Conservation (phyloP, 805 yeast species). For the Candida insectalens region DNA sequence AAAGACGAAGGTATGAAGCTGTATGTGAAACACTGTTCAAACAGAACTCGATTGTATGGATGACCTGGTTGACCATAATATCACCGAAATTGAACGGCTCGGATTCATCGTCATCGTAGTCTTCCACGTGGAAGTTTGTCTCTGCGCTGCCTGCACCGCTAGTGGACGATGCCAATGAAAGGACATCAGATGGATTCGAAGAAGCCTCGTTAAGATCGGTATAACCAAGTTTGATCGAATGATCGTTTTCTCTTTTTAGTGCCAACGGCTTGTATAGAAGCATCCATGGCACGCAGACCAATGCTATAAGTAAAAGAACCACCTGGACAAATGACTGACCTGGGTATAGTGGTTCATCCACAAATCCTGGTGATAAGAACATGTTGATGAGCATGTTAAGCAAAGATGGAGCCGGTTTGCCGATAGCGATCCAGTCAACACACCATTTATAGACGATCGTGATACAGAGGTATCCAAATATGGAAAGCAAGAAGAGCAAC, state of each 20-base stretch:
- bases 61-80: constrained; percentile 68
- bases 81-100: constrained; percentile 49
- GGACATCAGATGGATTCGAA: background rate
- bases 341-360: constrained; percentile 55
- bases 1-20: constrained; percentile 65
- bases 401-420: constrained; percentile 59
- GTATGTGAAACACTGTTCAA: constrained; percentile 74
- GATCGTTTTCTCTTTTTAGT: constrained; percentile 33
- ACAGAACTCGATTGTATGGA: constrained; percentile 74
- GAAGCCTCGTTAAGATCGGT: constrained; percentile 28
- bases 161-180: constrained; percentile 23
- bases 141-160: no score
- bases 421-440: constrained; percentile 57
- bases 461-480: constrained; percentile 62
- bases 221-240: constrained; percentile 41
- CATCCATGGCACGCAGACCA: constrained; percentile 69
- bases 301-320: constrained; percentile 45
- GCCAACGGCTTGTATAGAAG: constrained; percentile 54
- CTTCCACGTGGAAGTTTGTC: background rate
- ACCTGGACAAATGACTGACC: constrained; percentile 59
- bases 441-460: constrained; percentile 68
- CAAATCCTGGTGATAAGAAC: constrained; percentile 65
- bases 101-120: constrained; percentile 26
- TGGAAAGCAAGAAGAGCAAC: constrained; percentile 63
- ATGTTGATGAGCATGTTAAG: constrained; percentile 67